phyloP scores from a whole-genome alignment of 441 rosid genomes.

The Gossypium aridum region DNA sequence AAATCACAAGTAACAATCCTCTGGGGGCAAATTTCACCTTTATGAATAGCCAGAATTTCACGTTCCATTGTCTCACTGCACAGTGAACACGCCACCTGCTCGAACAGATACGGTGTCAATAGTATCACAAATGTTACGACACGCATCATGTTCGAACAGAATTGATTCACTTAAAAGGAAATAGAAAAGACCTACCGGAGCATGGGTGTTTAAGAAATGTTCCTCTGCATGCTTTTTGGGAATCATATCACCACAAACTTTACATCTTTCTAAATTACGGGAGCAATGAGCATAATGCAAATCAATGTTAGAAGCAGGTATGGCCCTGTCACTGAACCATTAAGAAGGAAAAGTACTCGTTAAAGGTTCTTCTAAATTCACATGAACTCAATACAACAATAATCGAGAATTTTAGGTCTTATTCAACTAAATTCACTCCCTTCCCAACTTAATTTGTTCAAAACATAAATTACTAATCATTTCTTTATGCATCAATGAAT shows the following conservation, averaged over 20 bases:
- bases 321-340: constrained; percentile 67
- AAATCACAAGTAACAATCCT: constrained; percentile 86
- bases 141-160: background rate
- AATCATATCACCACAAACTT: constrained; percentile 88
- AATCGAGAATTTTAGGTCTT: background rate
- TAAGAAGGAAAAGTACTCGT: constrained; percentile 2
- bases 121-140: background rate
- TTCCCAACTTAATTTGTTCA: too few species aligned
- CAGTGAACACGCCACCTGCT: constrained; percentile 75
- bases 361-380: background rate
- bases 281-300: constrained; percentile 91
- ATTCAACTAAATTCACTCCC: background rate
- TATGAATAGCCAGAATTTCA: constrained; percentile 64
- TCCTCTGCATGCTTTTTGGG: constrained; percentile 84
- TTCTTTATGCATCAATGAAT: background rate
- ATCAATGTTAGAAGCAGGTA: constrained; percentile 74
- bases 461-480: background rate
- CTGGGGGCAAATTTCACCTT: constrained; percentile 81
- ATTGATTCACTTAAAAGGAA: background rate
- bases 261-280: constrained; percentile 82
- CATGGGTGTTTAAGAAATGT: constrained; percentile 78
- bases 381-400: background rate
- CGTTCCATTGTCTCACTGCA: constrained; percentile 90
- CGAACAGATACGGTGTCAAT: constrained; percentile 11
- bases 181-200: constrained; percentile 55